A percentile compares a stretch with the other conserved stretches of the same genome.
These are phyloP conservation scores for Aspergillus sergii DNA, from an alignment of 2,329 filamentous ascomycete species.

Conservation along the genomic window DNA sequence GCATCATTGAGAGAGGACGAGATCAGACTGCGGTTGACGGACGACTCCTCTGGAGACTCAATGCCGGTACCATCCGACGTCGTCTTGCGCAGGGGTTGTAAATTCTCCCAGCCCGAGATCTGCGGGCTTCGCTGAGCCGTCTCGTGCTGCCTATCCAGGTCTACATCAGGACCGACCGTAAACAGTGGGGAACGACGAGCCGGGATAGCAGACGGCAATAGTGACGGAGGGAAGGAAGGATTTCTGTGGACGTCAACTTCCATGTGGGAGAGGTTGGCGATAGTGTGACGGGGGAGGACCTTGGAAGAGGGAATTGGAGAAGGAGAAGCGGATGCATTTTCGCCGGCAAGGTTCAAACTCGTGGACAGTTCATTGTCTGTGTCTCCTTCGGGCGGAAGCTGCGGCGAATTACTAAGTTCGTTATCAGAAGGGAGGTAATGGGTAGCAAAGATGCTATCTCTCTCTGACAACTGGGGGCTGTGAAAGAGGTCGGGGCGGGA, in stretches of 20 bases:
- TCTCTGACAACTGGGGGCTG: constrained; percentile 59
- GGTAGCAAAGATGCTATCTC: constrained; percentile 66
- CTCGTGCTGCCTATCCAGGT: constrained; percentile 26
- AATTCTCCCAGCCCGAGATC: constrained; percentile 19
- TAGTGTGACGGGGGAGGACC: constrained; percentile 31
- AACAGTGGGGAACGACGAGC: constrained; percentile 27
- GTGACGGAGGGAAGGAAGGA: constrained; percentile 31
- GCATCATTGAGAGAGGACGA: constrained; percentile 33
- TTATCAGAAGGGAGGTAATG: constrained; percentile 59
- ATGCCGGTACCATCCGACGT: constrained; percentile 29
- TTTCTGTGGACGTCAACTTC: constrained; percentile 41
- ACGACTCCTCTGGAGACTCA: constrained; percentile 23
- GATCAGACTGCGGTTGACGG: constrained; percentile 28
- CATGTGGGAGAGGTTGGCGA: constrained; percentile 37
- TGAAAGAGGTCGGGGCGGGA: constrained; percentile 30
- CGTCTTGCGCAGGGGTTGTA: constrained; percentile 25
- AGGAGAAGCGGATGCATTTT: constrained; percentile 35
- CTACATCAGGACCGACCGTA: constrained; percentile 29
- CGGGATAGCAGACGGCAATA: constrained; percentile 28
- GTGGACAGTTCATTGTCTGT: constrained; percentile 33
- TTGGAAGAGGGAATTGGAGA: constrained; percentile 29
- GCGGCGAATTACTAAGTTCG: constrained; percentile 42
- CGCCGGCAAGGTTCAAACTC: constrained; percentile 32
- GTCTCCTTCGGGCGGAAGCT: constrained; percentile 35
- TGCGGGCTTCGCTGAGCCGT: constrained; percentile 21